phyloP scores from a whole-genome alignment of 164 flowering plant genomes.

The Malania oleifera region DNA sequence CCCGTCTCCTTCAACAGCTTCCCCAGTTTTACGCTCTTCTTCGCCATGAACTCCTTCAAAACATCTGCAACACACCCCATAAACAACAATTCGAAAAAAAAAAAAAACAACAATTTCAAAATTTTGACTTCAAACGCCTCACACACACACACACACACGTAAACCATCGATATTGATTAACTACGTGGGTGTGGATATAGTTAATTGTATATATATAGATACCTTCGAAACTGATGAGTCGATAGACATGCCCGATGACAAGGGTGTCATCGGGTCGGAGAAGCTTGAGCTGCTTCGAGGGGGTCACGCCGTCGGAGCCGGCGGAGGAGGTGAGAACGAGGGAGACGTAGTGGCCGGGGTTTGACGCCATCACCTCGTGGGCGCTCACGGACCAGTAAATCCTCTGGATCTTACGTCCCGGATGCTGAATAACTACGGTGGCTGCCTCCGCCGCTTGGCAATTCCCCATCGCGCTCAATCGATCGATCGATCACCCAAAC shows the following conservation, averaged over 20 bases:
- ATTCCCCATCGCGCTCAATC: slow-evolving; percentile 47
- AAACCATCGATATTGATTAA: too few relatives aligned
- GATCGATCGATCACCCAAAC: too few relatives aligned
- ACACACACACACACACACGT: too few relatives aligned
- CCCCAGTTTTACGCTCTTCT: slow-evolving; percentile 59
- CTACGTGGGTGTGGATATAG: too few relatives aligned
- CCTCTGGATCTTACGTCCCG: slow-evolving; percentile 45
- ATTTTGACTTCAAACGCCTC: background rate
- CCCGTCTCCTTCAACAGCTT: slow-evolving; percentile 40
- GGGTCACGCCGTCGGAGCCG: slow-evolving; percentile 29
- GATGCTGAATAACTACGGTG: slow-evolving; percentile 57
- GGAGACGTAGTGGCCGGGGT: slow-evolving; percentile 79
- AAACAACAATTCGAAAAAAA: background rate
- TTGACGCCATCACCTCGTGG: slow-evolving; percentile 49
- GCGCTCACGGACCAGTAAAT: slow-evolving; percentile 59
- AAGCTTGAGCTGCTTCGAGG: slow-evolving; percentile 60
- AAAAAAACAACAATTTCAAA: background rate
- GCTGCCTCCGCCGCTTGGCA: slow-evolving; percentile 80
- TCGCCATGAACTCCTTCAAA: slow-evolving; percentile 64
- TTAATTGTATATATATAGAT: too few relatives aligned
- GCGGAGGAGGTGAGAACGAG: slow-evolving; percentile 30
- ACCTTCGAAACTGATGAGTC: slow-evolving; percentile 80
- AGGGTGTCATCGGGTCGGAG: slow-evolving; percentile 67
- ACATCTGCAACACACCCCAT: slow-evolving; percentile 50
- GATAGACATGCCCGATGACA: slow-evolving; percentile 67